Base-by-base conservation (phyloP, 768 basidiomycete species). In the Leccinellum luteum region DNA sequence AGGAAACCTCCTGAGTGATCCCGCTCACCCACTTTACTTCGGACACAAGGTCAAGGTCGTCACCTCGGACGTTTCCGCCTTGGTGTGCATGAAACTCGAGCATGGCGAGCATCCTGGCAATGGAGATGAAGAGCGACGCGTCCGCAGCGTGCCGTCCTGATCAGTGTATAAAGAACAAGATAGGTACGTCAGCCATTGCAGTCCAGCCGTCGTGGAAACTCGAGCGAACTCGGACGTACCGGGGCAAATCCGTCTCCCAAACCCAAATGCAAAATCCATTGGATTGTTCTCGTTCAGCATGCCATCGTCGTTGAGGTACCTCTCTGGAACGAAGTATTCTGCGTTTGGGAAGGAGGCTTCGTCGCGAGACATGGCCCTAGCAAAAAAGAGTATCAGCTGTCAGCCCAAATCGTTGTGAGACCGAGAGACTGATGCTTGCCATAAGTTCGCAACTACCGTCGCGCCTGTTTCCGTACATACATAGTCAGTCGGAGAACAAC, bases 281-380 rank as follows among this genome's bases (percentile, higher is more conserved):
- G 52, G 55, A 48, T 59, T n/a, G 6, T 53, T 52, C 27, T 57
- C 44, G 1, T 53, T 66, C 32, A 60, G 7, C 13, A 14, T 35
- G 1, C 64, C 60, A 5, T 65, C 52, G 4, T 19, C 44, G 4
- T 52, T n/a, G 14, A 64, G 60, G 19, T 57, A 64, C n/a, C 63
- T 35, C 25, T 63, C 55, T 1, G 64, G 45, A 6, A 35, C 6
- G 27, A 63, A 55, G 2, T 28, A 25, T 8, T 58, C 55, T 12
- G 61, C 25, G 15, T 66, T 59, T 17, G 52, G 55, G n/a, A 56
- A 66, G 50, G 27, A 45, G 21, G 2, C 10, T 25, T 58, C 47
- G 25, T 63, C 57, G 28, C 57, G 57, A 19, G 59, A 51, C 50
- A 66, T 59, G 13, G 62, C 53, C 61, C 50, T 57, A 35, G 19